A percentile compares a stretch with the other conserved stretches of the same genome.
Evolutionary conservation across 2,329 filamentous ascomycete genomes (phyloP).

Genomic region (Zymoseptoria pseudotritici): DNA sequence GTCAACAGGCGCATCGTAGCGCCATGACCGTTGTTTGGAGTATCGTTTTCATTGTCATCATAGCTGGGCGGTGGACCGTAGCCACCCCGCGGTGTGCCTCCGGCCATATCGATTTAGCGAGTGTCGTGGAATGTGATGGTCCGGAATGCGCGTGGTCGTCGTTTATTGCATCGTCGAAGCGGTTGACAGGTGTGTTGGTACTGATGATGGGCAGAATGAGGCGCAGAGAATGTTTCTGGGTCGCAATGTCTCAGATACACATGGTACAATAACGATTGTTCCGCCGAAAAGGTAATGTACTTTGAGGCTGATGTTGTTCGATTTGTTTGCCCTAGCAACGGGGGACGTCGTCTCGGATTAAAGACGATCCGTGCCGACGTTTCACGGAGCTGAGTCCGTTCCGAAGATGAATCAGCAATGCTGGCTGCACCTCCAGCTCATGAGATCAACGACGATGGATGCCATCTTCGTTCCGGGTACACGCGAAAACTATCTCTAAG

Average conservation of each 20-base stretch:
- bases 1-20: constrained; percentile 46
- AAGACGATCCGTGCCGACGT: not conserved
- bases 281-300: not conserved
- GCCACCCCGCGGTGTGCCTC: constrained; percentile 15
- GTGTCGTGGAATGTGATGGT: not conserved
- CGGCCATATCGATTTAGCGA: constrained; percentile 13
- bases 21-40: constrained; percentile 32
- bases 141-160: not conserved
- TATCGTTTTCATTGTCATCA: constrained; percentile 29
- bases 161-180: not conserved
- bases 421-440: too few species aligned
- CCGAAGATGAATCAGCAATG: not conserved
- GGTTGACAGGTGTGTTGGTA: not conserved
- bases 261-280: not conserved
- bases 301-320: not conserved
- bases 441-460: not conserved
- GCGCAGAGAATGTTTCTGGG: not conserved
- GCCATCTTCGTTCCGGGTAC: too few species aligned
- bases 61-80: constrained; percentile 38
- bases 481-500: not conserved
- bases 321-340: not conserved
- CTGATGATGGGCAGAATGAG: not conserved
- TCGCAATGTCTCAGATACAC: not conserved
- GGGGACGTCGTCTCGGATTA: not conserved
- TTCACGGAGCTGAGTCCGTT: not conserved